Evolutionary conservation across 495 filamentous ascomycete genomes (phyloP).

Genomic region (Lentithecium fluviatile): DNA sequence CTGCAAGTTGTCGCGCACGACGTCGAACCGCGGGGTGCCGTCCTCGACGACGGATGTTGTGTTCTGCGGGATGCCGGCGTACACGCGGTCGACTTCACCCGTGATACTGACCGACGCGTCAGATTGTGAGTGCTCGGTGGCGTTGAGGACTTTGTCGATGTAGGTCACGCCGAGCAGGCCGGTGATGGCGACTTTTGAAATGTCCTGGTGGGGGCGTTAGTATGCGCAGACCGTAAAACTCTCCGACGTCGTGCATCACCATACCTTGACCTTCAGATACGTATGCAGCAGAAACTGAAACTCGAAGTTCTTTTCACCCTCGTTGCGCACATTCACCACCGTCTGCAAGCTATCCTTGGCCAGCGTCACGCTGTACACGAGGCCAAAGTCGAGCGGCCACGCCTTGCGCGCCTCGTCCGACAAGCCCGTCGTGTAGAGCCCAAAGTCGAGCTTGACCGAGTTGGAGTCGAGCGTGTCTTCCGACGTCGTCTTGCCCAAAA

Average conservation of each 20-base stretch:
- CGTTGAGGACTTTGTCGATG: slow-evolving; percentile 74
- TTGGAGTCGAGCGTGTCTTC: slow-evolving; percentile 45
- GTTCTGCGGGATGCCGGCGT: slow-evolving; percentile 48
- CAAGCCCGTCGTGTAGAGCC: slow-evolving; percentile 70
- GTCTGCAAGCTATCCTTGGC: slow-evolving; percentile 72
- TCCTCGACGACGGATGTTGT: slow-evolving; percentile 59
- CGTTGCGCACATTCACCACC: slow-evolving; percentile 81
- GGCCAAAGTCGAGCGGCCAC: slow-evolving; percentile 82
- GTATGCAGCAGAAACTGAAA: slow-evolving; percentile 92
- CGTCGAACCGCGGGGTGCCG: slow-evolving; percentile 62
- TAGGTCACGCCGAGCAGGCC: slow-evolving; percentile 74
- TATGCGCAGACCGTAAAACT: not conserved
- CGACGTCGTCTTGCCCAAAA: slow-evolving; percentile 67
- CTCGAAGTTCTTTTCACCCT: slow-evolving; percentile 75
- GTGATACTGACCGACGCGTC: slow-evolving; percentile 58
- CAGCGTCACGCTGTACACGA: slow-evolving; percentile 91
- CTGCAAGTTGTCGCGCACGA: slow-evolving; percentile 74
- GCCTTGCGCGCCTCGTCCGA: slow-evolving; percentile 59
- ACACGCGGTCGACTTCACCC: slow-evolving; percentile 81
- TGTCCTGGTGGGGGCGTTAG: slow-evolving; percentile 41
- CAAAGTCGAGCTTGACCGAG: slow-evolving; percentile 87
- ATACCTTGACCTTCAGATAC: slow-evolving; percentile 77
- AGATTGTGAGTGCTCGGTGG: slow-evolving; percentile 56
- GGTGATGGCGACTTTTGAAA: slow-evolving; percentile 64
- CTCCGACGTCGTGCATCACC: slow-evolving; percentile 32